phyloP scores from a whole-genome alignment of 2,329 filamentous ascomycete genomes.

The Zymoseptoria pseudotritici region DNA sequence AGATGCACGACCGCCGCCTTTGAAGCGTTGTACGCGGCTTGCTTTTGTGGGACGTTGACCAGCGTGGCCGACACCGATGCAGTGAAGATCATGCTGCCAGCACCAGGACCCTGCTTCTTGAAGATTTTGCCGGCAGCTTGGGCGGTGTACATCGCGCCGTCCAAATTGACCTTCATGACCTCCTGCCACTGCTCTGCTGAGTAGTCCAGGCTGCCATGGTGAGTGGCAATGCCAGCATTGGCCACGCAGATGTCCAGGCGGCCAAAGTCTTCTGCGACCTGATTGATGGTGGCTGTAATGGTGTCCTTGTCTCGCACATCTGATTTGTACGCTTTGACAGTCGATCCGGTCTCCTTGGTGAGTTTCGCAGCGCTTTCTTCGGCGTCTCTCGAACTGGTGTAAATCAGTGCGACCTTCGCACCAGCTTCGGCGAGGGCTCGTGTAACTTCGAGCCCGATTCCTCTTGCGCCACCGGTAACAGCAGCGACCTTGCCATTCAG shows the following conservation, averaged over 20 bases:
- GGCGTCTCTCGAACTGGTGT: slow-evolving; percentile 65
- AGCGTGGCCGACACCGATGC: slow-evolving; percentile 86
- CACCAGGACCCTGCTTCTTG: slow-evolving; percentile 61
- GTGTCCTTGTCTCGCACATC: slow-evolving; percentile 63
- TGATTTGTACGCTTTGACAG: slow-evolving; percentile 53
- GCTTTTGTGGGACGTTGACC: slow-evolving; percentile 86
- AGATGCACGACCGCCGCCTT: slow-evolving; percentile 47
- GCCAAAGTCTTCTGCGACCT: slow-evolving; percentile 59
- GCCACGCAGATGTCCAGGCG: slow-evolving; percentile 84
- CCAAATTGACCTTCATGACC: slow-evolving; percentile 49
- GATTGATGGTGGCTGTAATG: slow-evolving; percentile 63
- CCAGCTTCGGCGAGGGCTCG: slow-evolving; percentile 82
- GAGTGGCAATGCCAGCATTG: slow-evolving; percentile 80
- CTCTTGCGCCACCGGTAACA: slow-evolving; percentile 80
- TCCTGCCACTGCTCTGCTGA: slow-evolving; percentile 43
- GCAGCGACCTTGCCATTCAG: slow-evolving; percentile 73
- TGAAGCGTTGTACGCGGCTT: slow-evolving; percentile 49
- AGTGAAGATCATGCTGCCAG: slow-evolving; percentile 84
- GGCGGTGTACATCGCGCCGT: slow-evolving; percentile 81
- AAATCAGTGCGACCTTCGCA: slow-evolving; percentile 78
- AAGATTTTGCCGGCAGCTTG: slow-evolving; percentile 75
- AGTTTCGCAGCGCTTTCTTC: slow-evolving; percentile 12
- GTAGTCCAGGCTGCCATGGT: slow-evolving; percentile 15
- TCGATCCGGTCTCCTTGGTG: slow-evolving; percentile 14
- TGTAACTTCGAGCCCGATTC: slow-evolving; percentile 80